Conservation (phyloP, 2,329 filamentous ascomycete genomes). For the Scedosporium dehoogii region DNA sequence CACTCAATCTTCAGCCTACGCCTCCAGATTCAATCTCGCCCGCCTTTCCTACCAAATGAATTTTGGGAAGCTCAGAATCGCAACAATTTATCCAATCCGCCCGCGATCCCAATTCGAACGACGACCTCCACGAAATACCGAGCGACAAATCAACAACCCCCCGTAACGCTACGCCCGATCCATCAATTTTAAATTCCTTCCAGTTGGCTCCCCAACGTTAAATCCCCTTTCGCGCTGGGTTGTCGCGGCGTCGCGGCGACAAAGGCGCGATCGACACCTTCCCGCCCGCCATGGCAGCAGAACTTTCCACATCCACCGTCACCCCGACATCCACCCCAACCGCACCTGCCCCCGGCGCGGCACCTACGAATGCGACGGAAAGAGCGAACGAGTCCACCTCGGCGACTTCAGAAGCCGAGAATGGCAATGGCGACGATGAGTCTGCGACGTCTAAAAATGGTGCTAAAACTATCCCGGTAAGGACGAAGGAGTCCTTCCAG, state of each 20-base stretch:
- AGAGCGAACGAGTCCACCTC: conserved; percentile 9
- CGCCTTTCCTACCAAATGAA: neutral
- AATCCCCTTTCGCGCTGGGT: conserved; percentile 2
- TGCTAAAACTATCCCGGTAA: conserved; percentile 25
- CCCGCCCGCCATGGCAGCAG: conserved; percentile 32
- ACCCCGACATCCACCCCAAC: conserved; percentile 13
- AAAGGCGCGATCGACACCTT: conserved; percentile 17
- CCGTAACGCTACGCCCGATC: neutral
- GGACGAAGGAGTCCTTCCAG: conserved; percentile 47
- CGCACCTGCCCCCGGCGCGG: conserved; percentile 20
- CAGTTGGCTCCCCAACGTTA: neutral
- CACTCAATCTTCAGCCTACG: neutral
- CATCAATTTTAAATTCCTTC: neutral
- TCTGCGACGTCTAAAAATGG: neutral
- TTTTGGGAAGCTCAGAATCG: neutral
- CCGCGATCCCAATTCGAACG: neutral
- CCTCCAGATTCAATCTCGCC: neutral
- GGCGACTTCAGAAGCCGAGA: neutral
- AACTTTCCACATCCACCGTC: conserved; percentile 24
- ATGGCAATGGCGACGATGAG: neutral
- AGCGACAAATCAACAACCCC: neutral
- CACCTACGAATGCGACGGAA: conserved; percentile 20
- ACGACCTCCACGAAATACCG: neutral
- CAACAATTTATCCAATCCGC: neutral
- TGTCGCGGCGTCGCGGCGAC: conserved; percentile 27